Evolutionary conservation across 495 filamentous ascomycete genomes (phyloP), one percentile per base, ranked within the genome.

Genomic region (Rusavskia elegans): DNA sequence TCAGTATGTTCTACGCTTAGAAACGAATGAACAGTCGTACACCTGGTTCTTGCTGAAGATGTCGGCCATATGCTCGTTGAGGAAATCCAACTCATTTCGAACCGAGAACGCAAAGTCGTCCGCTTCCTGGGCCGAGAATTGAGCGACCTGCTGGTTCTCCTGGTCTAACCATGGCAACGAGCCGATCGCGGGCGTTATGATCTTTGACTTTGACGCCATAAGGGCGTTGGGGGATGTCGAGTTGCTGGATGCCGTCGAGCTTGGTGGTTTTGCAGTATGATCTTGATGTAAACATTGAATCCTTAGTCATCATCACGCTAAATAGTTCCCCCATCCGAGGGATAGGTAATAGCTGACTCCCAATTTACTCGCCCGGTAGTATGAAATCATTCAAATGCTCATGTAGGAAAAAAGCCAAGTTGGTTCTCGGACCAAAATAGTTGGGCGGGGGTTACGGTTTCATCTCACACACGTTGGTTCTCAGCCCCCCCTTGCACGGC

Each of bases 11-110:
- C 19, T 36, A n/a, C 23, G 19, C 10, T 17, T 13, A 9, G 2
- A 53, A 53, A 45, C 30, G 30, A 52, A 5, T 41, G 30, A 52
- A 16, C 58, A 60, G 52, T 75, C 82, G 59, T 68, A 89, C 87
- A 87, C 73, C 66, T 90, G 81, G 63, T 85, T 84, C 57, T 82
- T 80, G 57, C 79, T 84, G 63, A 97, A 94, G 53, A 96, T 86
- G 57, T 94, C 87, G 29, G 80, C 79, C 89, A 96, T 95, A 66
- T 96, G 89, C 66, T 96, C 89, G 60, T 95, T 95, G 59, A 96
- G 68, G 88, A 89, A 96, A 58, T 92, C 89, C 62, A 95, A 70
- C 60, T 97, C 89, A 68, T 94, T 89, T 40, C 84, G 80, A 54
- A 84, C 87, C 0, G 86, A 82, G 67, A 84, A 97, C 48, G 85